Base-by-base conservation (phyloP, 163 green algal genomes). In the Scenedesmus sp. region DNA sequence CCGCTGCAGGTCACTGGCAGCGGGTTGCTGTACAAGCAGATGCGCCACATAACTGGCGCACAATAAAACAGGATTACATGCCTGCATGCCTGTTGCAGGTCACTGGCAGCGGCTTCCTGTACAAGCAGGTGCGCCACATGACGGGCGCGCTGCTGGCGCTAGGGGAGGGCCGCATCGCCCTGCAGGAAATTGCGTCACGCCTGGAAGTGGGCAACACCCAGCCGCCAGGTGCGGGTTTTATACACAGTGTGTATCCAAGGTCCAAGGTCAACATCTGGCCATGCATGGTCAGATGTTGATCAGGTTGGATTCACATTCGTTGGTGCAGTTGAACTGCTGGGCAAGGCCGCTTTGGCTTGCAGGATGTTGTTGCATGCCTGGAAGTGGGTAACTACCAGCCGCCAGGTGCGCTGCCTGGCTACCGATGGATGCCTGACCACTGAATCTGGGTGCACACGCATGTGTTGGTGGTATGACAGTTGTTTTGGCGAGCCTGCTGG, bases 111-210 rank as follows among this genome's bases (percentile, higher is more conserved):
- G 96, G 95, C 10, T 97, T 97, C 82, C 92, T 97, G 57, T 97
- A 97, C 89, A 96, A 95, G 89, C 91, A 95, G 92, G 95, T 97
- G 8, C 93, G 96, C 1, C 96, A 97, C 93, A 97, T 97, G 94
- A 88, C 89, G 0, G 96, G 94, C 12, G 91, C 87, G 26, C 92
- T 97, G 86, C 86, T 97, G 74, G 93, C 94, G 12, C 83, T 97
- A 13, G 95, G 94, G 12, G 20, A 90, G 12, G 94, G 94, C 10
- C 66, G 56, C 3, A 66, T 97, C 84, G 16, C 46, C 0, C 2
- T 82, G 5, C 54, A 83, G 0, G 73, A 88, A 16, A 93, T 96
- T 52, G 62, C 76, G 0, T 55, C 93, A 15, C 62, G 86, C 10
- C 86, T 95, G 26, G 94, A 92, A 34, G 56, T 95, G 12, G 95